Evolutionary conservation across 2,329 filamentous ascomycete genomes (phyloP), one percentile per base, ranked within the genome.

Genomic region (Xylariaceae sp.): DNA sequence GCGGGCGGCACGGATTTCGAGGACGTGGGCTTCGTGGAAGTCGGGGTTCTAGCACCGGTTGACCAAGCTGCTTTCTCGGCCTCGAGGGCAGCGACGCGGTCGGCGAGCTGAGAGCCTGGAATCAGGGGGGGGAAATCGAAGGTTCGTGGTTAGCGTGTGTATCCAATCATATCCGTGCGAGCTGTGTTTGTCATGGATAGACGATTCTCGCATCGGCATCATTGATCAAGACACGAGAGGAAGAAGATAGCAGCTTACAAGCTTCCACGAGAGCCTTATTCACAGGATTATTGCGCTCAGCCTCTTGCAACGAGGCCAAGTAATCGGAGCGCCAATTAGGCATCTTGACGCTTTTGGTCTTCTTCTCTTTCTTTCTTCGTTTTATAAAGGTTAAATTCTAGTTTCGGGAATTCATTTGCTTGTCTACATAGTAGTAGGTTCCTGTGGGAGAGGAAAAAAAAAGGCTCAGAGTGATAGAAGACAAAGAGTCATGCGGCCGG

Each of bases 281-380:
- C 57, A 83, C 74, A 4, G 78, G 76, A 61, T 74, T 78, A 55
- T 90, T 87, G 59, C 83, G 80, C 66, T 84, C 80, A 65, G 89
- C 88, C 65, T 87, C 85, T 63, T 84, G 80, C 61, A 97, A 78
- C 61, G 87, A 86, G 58, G 82, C 77, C 59, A 89, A 77, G 71
- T 95, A 96, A 66, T 95, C 88, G 62, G 88, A 84, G 66, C 86
- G 81, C 88, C 91, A 95, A 75, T 81, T 82, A 60, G 83, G 78
- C 55, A 61, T 67, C n/a, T 37, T 55, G 27, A 19, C 43, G 19
- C 19, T 19, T 19, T 19, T 19, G 19, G 19, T 1, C 2, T 19
- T 19, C 19, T 19, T 19, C 19, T 19, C 19, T 19, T 34, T 46
- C 32, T 51, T 42, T 31, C 35, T 37, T 43, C 41, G 4, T 27